These are phyloP conservation scores for Acacia crassicarpa DNA, from an alignment of 306 rosid genomes.

Conservation along the genomic window DNA sequence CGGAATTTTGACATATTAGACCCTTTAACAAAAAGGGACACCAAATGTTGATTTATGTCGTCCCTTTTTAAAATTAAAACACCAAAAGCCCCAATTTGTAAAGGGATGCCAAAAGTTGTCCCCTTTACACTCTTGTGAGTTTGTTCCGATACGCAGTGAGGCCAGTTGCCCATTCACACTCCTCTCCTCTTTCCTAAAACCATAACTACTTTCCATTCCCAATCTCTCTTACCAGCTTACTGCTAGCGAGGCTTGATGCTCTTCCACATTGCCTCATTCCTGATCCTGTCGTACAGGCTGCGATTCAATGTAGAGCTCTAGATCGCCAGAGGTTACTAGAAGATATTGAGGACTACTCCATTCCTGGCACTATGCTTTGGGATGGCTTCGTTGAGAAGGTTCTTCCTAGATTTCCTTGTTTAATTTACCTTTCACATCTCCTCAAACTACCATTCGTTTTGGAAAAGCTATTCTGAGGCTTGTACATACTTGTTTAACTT, in stretches of 20 bases:
- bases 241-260: not conserved
- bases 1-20: too few species aligned
- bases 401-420: not conserved
- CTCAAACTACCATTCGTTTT: not conserved
- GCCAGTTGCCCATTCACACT: not conserved
- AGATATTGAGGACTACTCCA: conserved; percentile 26
- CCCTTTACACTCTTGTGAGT: too few species aligned
- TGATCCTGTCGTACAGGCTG: conserved; percentile 77
- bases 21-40: too few species aligned
- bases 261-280: conserved; percentile 48
- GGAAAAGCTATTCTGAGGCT: not conserved
- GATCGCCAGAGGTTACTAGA: not conserved
- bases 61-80: too few species aligned
- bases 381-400: conserved; percentile 43
- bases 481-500: not conserved
- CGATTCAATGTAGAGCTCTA: conserved; percentile 55
- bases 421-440: not conserved
- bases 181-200: conserved; percentile 22
- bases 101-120: too few species aligned
- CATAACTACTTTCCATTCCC: conserved; percentile 8
- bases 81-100: too few species aligned
- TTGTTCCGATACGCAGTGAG: too few species aligned
- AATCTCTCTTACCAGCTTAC: not conserved
- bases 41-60: too few species aligned
- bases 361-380: conserved; percentile 66